phyloP scores from a whole-genome alignment of 495 filamentous ascomycete genomes.

The Evernia prunastri region DNA sequence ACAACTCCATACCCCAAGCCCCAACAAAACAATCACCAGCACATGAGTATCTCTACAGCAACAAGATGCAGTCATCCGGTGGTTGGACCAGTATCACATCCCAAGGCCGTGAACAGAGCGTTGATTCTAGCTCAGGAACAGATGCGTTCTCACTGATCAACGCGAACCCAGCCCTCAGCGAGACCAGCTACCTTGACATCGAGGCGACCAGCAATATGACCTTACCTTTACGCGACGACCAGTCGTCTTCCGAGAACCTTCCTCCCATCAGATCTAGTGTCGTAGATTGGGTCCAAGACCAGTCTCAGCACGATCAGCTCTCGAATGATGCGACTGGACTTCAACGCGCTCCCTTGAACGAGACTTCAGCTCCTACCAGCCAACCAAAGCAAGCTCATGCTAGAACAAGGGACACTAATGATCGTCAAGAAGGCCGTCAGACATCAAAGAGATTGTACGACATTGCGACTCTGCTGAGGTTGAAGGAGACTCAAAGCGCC shows the following conservation, averaged over 20 bases:
- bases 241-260: not conserved
- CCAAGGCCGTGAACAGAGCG: not conserved
- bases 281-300: not conserved
- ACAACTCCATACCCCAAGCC: not conserved
- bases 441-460: constrained; percentile 12
- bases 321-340: not conserved
- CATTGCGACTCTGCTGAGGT: constrained; percentile 18
- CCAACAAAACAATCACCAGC: not conserved
- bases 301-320: constrained; percentile 6
- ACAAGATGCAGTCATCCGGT: not conserved
- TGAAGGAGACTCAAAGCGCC: constrained; percentile 13
- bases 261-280: not conserved
- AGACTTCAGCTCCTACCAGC: not conserved
- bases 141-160: constrained; percentile 3
- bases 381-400: not conserved
- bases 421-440: not conserved
- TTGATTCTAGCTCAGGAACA: constrained; percentile 3
- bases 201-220: not conserved
- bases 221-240: not conserved
- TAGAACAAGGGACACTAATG: not conserved
- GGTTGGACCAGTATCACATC: not conserved
- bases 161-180: not conserved
- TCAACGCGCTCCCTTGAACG: constrained; percentile 3
- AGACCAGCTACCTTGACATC: not conserved
- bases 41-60: not conserved